Evolutionary conservation across 1,284 basidiomycete genomes (phyloP).

Genomic region (Rhodotorula sp.): DNA sequence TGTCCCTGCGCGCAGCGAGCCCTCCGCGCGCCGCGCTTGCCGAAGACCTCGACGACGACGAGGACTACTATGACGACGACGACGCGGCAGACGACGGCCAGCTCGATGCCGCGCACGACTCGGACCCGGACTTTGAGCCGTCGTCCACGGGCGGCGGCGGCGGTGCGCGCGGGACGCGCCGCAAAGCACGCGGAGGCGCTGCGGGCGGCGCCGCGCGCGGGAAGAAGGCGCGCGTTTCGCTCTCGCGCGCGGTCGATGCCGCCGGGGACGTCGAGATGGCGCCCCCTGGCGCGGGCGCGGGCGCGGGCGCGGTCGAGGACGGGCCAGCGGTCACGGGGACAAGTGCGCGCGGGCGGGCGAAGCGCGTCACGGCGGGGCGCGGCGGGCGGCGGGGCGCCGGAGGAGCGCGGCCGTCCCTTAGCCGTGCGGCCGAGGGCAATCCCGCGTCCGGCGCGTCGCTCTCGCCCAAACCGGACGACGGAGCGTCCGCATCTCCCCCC

Average conservation of each 20-base stretch:
- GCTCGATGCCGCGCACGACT: slow-evolving; percentile 7
- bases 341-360: background rate
- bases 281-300: too few species aligned
- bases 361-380: background rate
- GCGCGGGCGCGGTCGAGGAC: too few species aligned
- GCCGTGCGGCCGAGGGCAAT: background rate
- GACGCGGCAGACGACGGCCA: background rate
- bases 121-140: slow-evolving; percentile 22
- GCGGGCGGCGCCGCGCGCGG: background rate
- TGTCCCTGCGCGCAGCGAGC: background rate
- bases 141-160: background rate
- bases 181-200: background rate
- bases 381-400: slow-evolving; percentile 4
- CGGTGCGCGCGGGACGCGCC: background rate
- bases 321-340: background rate
- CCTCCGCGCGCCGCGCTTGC: background rate
- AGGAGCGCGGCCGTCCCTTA: background rate
- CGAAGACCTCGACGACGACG: slow-evolving; percentile 6
- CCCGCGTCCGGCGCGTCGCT: background rate
- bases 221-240: background rate
- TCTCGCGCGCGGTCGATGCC: background rate
- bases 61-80: background rate
- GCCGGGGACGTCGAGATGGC: slow-evolving; percentile 23
- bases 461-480: background rate
- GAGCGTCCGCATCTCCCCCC: background rate